Conservation (phyloP, 176 grass and related monocot genomes). For the Echinochloa phyllopogon region DNA sequence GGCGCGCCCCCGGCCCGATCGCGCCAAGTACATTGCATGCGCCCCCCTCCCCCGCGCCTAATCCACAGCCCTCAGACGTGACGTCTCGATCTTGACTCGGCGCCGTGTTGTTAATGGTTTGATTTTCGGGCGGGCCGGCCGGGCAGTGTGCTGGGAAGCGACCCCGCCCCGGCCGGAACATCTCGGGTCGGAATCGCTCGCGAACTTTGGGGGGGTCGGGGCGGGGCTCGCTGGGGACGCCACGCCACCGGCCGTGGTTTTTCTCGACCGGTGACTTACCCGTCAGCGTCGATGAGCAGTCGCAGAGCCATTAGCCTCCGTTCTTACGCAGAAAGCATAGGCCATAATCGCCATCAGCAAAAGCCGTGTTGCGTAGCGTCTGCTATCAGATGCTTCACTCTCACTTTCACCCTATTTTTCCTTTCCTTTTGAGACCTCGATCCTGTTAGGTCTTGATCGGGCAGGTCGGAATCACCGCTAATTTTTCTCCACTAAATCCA, state of each 20-base stretch:
- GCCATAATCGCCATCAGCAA: neutral
- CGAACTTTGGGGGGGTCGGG: neutral
- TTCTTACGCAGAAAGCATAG: neutral
- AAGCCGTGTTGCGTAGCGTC: neutral
- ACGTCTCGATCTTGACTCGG: conserved; percentile 46
- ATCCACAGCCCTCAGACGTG: conserved; percentile 20
- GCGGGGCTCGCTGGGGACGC: neutral
- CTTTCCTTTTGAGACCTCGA: neutral
- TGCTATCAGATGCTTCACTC: neutral
- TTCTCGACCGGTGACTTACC: neutral
- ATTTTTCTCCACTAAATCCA: neutral
- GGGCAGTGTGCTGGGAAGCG: neutral
- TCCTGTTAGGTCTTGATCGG: neutral
- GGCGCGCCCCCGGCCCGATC: neutral
- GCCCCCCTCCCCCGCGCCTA: neutral
- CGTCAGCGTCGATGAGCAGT: neutral
- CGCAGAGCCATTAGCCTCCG: neutral
- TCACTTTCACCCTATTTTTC: neutral
- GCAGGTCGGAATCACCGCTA: neutral
- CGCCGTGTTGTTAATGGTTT: conserved; percentile 9
- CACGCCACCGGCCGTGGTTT: neutral
- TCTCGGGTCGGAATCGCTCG: neutral
- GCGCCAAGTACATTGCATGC: conserved; percentile 48
- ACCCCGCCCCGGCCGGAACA: neutral
- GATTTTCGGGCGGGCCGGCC: neutral